Evolutionary conservation across 169 alveolate species (phyloP).

Genomic region (Theileria sp.): DNA sequence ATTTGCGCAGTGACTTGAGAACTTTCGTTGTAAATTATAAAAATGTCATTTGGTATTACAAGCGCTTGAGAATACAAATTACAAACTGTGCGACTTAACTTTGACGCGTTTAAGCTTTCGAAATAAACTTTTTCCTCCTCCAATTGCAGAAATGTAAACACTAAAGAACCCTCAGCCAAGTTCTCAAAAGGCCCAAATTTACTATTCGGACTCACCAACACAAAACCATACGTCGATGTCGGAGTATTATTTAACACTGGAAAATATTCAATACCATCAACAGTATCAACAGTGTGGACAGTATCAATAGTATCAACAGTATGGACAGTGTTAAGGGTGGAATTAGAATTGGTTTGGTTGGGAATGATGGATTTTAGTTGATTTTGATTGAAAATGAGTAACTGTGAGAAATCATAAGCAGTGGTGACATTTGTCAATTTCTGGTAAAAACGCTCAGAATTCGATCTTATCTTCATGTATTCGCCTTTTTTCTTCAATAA

Average conservation of each 20-base stretch:
- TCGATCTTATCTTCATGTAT: conserved; percentile 20
- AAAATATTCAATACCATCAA: no score
- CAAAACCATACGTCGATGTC: conserved; percentile 29
- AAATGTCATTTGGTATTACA: conserved; percentile 55
- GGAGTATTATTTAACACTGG: conserved; percentile 39
- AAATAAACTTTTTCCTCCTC: conserved; percentile 31
- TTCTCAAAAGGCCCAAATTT: conserved; percentile 55
- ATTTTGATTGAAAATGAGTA: conserved; percentile 25
- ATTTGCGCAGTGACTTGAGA: conserved; percentile 27
- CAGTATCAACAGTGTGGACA: background rate
- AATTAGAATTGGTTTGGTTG: no score
- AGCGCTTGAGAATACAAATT: conserved; percentile 41
- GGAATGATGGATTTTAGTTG: background rate
- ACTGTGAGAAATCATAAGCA: conserved; percentile 40
- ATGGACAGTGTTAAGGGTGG: no score
- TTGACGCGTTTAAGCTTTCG: conserved; percentile 44
- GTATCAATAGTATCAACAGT: conserved; percentile 8
- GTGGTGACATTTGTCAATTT: conserved; percentile 1
- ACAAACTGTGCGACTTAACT: conserved; percentile 33
- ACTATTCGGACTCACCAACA: conserved; percentile 32
- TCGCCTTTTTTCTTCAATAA: conserved; percentile 5
- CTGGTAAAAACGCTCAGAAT: conserved; percentile 37
- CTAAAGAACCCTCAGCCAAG: conserved; percentile 45
- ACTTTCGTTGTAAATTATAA: conserved; percentile 56
- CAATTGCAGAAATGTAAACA: conserved; percentile 38